Base-by-base conservation (phyloP, 164 flowering plant genomes). In the Litsea cubeba region DNA sequence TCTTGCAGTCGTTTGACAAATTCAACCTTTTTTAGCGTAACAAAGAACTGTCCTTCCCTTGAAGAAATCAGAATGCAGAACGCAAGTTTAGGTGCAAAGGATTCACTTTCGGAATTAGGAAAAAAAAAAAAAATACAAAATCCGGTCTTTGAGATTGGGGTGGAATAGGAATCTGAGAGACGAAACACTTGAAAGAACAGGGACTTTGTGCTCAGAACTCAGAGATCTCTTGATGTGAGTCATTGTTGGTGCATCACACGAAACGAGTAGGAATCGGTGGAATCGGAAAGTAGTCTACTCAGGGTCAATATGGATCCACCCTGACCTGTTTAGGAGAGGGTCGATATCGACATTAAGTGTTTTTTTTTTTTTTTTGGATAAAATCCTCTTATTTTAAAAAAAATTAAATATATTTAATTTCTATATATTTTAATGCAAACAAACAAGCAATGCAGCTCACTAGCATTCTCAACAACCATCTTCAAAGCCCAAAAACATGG, bases 1-100 rank as follows among this genome's bases (percentile, higher is more conserved):
- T 70, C 30, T 3, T 88, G 88, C 26, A 25, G 26, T 25, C 1
- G 26, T 25, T 25, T 25, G 26, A 1, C 26, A 1, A 25, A 25
- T 25, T 25, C 26, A 25, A 25, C 26, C 26, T 25, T 25, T 25
- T 25, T 25, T 25, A 25, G 1, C 26, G 0, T 25, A 25, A 25
- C 26, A 25, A 25, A 25, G 26, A 25, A 25, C 26, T 25, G 26
- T 25, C 26, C 26, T 25, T 63, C 26, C 20, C 71, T 87, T 3
- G 76, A 73, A 46, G 78, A 76, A n/a, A 74, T 89, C 26, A 68
- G 75, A 23, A 88, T 89, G 91, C 84, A 82, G 77, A 70, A 76
- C 22, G 83, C 91, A 3, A 76, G 76, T 71, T 49, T 89, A 0
- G 91, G 90, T 12, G 62, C 54, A n/a, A 77, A 76, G 35, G 78